Conservation (phyloP, 768 basidiomycete species). For the Suillus decipiens region DNA sequence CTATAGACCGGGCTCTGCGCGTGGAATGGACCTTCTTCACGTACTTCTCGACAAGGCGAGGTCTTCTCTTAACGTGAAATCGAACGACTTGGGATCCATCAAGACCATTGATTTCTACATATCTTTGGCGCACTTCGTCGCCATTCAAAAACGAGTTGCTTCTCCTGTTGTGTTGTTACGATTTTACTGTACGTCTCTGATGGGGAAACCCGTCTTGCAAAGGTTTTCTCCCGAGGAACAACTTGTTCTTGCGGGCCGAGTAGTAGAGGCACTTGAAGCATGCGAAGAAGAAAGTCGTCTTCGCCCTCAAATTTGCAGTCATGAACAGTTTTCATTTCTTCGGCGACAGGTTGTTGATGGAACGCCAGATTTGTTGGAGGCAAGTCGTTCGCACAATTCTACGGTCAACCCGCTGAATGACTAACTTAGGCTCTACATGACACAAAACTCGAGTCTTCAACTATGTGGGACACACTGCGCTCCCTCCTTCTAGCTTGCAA, state of each 20-base stretch:
- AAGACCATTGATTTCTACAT: constrained; percentile 44
- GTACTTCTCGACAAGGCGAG: constrained; percentile 40
- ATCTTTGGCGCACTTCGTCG: constrained; percentile 46
- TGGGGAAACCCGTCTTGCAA: constrained; percentile 48
- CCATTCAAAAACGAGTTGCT: constrained; percentile 42
- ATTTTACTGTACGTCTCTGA: constrained; percentile 49
- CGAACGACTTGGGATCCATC: constrained; percentile 34
- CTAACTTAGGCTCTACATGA: constrained; percentile 21
- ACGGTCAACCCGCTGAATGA: constrained; percentile 11
- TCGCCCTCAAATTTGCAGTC: constrained; percentile 26
- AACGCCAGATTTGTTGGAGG: constrained; percentile 46
- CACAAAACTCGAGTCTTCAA: constrained; percentile 25
- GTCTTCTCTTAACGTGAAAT: constrained; percentile 33
- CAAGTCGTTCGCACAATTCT: constrained; percentile 27
- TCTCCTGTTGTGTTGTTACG: constrained; percentile 49
- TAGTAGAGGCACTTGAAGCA: constrained; percentile 46
- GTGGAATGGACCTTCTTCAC: constrained; percentile 43
- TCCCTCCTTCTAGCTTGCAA: constrained; percentile 24
- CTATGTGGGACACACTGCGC: constrained; percentile 28
- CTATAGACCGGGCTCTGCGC: constrained; percentile 37
- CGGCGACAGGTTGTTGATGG: constrained; percentile 53
- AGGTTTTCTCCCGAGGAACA: constrained; percentile 46
- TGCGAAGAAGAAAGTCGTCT: constrained; percentile 34
- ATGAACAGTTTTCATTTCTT: constrained; percentile 36
- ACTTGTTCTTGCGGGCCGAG: constrained; percentile 44